A percentile compares a stretch with the other conserved stretches of the same genome.
phyloP scores from a whole-genome alignment of 306 rosid species.

The Cercis canadensis region DNA sequence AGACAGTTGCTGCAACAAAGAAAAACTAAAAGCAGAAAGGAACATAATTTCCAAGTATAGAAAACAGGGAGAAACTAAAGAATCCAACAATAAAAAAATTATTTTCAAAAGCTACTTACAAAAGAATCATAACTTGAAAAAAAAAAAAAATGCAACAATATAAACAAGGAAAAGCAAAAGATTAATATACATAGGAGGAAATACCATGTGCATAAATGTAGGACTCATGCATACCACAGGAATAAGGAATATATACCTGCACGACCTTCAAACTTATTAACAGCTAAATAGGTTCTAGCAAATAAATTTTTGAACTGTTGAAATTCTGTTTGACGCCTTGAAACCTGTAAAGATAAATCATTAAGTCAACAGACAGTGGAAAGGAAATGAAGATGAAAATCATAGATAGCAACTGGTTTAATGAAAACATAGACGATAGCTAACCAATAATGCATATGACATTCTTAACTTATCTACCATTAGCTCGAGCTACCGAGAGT shows the following conservation, averaged over 20 bases:
- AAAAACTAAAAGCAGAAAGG: constrained; percentile 15
- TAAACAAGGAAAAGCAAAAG: not conserved
- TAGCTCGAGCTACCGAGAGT: not conserved
- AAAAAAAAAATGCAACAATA: not conserved
- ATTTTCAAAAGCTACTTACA: not conserved
- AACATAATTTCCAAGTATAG: not conserved
- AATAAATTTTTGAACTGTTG: constrained; percentile 44
- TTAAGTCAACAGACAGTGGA: constrained; percentile 17
- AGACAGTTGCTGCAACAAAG: constrained; percentile 11
- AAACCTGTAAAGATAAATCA: constrained; percentile 59
- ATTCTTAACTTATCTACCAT: not conserved
- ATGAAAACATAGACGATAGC: not conserved
- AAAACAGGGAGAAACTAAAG: constrained; percentile 4
- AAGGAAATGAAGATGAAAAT: not conserved
- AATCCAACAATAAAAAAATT: not conserved
- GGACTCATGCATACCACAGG: constrained; percentile 1
- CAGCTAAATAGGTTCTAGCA: constrained; percentile 49
- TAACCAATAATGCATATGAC: constrained; percentile 6
- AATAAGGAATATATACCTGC: constrained; percentile 49
- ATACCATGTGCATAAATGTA: constrained; percentile 5
- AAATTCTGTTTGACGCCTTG: constrained; percentile 52
- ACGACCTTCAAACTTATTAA: constrained; percentile 47
- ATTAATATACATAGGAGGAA: not conserved
- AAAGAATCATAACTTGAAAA: constrained; percentile 14
- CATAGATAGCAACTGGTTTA: not conserved